Base-by-base conservation (phyloP, 1,139 yeast species). In the Candida sanyaensis region DNA sequence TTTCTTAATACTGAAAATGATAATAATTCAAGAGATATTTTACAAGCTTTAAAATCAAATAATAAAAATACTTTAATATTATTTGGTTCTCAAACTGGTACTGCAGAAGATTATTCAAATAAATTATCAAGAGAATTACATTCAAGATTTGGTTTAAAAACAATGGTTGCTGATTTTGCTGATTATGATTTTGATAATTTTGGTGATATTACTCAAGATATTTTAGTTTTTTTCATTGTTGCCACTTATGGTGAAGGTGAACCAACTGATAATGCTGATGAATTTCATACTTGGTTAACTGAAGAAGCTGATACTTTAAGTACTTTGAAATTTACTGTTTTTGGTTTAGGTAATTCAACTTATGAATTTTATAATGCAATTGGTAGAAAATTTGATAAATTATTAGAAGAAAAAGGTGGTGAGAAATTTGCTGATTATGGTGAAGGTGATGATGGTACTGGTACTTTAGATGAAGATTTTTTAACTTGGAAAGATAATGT, bases 191-290 rank as follows among this genome's bases (percentile, higher is more conserved):
- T 78, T 64, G 97, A 92, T 43, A 84, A 81, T 54, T 75, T 93
- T 50, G 77, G 77, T 49, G 75, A 87, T 51, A 64, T 81, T 46
- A 63, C 78, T 28, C 69, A 72, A 17, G 80, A 80, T 51, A 66
- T 70, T 39, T 77, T 88, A 50, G 81, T 85, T 13, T 82, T 88
- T 44, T 85, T 92, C 63, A 78, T 93, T 60, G 73, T 90, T 72
- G 96, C 98, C 37, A 91, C 97, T 9, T 93, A 93, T 61, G 99
- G 99, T 59, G 99, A 93, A 71, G 99, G 99, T 62, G 99, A 93
- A 64, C 96, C 96, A 55, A 93, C 99, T 24, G 99, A 93, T 66
- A 88, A 88, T 58, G 95, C 98, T 12, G 81, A 82, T 42, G 85
- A 84, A 44, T 90, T 93, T 64, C 74, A 75, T 59, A 83, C 82